Evolutionary conservation across 1,139 yeast genomes (phyloP), one percentile per base, ranked within the genome.

Genomic region (Candida tunisiensis): DNA sequence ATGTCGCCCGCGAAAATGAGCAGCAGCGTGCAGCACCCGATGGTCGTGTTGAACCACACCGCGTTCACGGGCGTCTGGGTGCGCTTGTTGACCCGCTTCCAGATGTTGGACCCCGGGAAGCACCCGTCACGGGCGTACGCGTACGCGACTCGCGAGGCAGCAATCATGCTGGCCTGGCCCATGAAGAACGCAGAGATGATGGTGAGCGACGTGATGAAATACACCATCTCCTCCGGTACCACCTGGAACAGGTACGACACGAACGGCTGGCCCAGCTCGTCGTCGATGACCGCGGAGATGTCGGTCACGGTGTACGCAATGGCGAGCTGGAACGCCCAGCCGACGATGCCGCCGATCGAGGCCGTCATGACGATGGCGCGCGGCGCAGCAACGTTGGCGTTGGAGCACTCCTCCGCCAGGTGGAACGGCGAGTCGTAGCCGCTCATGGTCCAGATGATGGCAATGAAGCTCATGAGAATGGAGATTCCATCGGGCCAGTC

Each of bases 381-480:
- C 11, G 83, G 82, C 6, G 74, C 70, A 4, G 77, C 72, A 19
- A 55, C 52, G n/a, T 61, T 55, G 7, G 82, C 78, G 44, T 73
- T 71, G 24, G 73, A 55, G 41, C 78, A 69, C 43, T 74, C 82
- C 46, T 74, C 83, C 7, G 78, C 61, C 31, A 74, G 51, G 42
- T 74, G 82, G 59, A 70, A 72, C 0, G 80, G 77, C 14, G 75
- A 62, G 45, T 73, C 82, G 41, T 68, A 72, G n/a, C 82, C 80
- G 25, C 74, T 41, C 75, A 74, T 72, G 20, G 77, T 69, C 83
- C 83, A 74, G 38, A 72, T 67, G 28, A 67, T 73, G 16, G 80
- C 74, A 42, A 71, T 52, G 45, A 72, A 73, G 12, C 70, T 57
- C 62, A 69, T 59, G 33, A 73, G 51, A 44, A 71, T 56, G 16